Percentiles rank a stretch among this genome's conserved stretches.
Conservation (phyloP, 163 green algal genomes). For the Scenedesmus sp. region DNA sequence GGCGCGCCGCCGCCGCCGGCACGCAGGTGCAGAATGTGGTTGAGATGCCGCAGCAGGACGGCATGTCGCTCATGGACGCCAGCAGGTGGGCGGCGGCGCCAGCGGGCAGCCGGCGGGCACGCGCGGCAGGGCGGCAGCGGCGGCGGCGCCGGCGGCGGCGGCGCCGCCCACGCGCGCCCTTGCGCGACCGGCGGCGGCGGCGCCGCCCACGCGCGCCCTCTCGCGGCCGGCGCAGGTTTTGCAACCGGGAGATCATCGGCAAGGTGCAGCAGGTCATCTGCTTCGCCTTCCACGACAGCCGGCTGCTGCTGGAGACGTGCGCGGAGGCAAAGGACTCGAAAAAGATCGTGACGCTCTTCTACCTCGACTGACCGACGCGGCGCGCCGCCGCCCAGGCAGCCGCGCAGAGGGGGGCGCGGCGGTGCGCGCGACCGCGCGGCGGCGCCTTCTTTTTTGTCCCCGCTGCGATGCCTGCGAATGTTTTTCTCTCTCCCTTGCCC, state of each 20-base stretch:
- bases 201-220: too few species aligned
- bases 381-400: too few species aligned
- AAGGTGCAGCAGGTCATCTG: conserved; percentile 97
- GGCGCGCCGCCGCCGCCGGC: too few species aligned
- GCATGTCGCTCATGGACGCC: conserved; percentile 87
- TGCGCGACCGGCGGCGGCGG: too few species aligned
- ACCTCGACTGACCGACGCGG: conserved; percentile 79
- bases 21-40: conserved; percentile 87
- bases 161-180: too few species aligned
- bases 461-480: too few species aligned
- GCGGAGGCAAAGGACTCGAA: conserved; percentile 82
- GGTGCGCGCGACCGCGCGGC: too few species aligned
- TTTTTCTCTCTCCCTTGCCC: too few species aligned
- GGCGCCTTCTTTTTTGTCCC: too few species aligned
- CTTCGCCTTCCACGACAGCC: conserved; percentile 98
- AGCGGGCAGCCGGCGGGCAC: neutral
- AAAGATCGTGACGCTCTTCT: conserved; percentile 98
- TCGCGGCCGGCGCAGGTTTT: conserved; percentile 78
- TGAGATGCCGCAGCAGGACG: conserved; percentile 96
- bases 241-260: conserved; percentile 94
- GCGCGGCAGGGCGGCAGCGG: too few species aligned
- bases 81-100: conserved; percentile 64
- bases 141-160: too few species aligned
- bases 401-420: too few species aligned
- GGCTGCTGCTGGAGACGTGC: conserved; percentile 92